phyloP scores from a whole-genome alignment of 176 grass and related monocot genomes.

The Pontederia crassipes region DNA sequence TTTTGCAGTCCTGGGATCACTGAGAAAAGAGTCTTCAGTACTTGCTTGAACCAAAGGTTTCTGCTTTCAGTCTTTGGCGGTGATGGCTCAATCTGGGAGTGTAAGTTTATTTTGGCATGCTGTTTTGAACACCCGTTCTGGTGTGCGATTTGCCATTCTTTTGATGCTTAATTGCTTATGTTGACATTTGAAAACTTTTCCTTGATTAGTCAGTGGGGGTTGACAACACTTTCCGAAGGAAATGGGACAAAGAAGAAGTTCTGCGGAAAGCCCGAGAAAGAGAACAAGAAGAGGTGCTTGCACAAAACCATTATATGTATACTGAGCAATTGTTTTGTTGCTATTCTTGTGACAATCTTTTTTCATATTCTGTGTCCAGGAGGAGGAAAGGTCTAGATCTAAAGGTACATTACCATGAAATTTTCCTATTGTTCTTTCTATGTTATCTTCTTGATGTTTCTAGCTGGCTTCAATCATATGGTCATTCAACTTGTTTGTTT shows the following conservation, averaged over 20 bases:
- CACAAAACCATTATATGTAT: not conserved
- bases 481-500: not conserved
- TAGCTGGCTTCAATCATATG: not conserved
- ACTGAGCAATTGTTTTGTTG: not conserved
- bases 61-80: no score
- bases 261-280: constrained; percentile 78
- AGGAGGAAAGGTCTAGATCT: constrained; percentile 52
- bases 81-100: no score
- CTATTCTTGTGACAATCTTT: not conserved
- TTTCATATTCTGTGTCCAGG: constrained; percentile 13
- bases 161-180: no score
- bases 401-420: constrained; percentile 42
- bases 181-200: constrained; percentile 6
- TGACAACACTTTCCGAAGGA: constrained; percentile 86
- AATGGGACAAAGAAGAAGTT: constrained; percentile 85
- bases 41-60: no score
- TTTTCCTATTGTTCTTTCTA: not conserved
- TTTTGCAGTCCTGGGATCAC: no score
- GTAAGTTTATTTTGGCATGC: no score
- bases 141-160: no score
- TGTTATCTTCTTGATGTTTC: not conserved
- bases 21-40: no score
- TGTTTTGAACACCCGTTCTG: no score
- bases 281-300: constrained; percentile 56
- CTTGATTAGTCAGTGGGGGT: constrained; percentile 56